Evolutionary conservation across 352 stramenopile species (phyloP), one percentile per base, ranked within the genome.

Genomic region (Phytophthora aleatoria): DNA sequence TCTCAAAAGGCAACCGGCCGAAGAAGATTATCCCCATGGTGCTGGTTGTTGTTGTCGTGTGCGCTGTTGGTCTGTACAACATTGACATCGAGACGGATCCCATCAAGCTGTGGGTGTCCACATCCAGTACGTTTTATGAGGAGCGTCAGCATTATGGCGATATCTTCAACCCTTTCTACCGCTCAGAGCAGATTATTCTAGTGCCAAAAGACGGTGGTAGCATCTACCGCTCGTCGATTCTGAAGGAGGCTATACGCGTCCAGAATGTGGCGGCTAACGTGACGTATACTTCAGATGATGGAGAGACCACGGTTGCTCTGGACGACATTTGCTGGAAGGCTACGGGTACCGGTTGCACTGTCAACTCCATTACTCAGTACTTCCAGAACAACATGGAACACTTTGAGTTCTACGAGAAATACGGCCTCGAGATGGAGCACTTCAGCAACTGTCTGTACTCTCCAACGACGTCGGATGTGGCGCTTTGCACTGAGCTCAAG

Each of bases 91-190:
- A 89, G 45, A 84, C 77, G 0, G 74, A 87, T 38, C 80, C 80
- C 1, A 81, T 87, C 57, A 89, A 87, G 58, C 63, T 89, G 12
- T 89, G 80, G 80, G 77, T 87, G 8, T 78, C 80, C 20, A 75
- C 80, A 35, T 79, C 71, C 0, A 89, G 79, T 64, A 76, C 60
- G 6, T 72, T 78, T 8, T 87, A 79, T 61, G 68, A 85, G 30
- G 67, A 89, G 39, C 68, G 67, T 10, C 69, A 86, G 52, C 76
- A 80, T 42, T 89, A 85, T 31, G 80, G 73, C 12, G 58, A 87
- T 9, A 69, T 87, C 15, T 91, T 91, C 50, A 82, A 76, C 55
- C 82, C 82, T 1, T 91, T 91, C 61, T 91, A 89, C 64, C 78
- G 82, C 11, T 73, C 82, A 15, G 75, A 86, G 41, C 80, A 91